Evolutionary conservation across 768 basidiomycete species (phyloP).

Genomic region (Trametes gibbosa): DNA sequence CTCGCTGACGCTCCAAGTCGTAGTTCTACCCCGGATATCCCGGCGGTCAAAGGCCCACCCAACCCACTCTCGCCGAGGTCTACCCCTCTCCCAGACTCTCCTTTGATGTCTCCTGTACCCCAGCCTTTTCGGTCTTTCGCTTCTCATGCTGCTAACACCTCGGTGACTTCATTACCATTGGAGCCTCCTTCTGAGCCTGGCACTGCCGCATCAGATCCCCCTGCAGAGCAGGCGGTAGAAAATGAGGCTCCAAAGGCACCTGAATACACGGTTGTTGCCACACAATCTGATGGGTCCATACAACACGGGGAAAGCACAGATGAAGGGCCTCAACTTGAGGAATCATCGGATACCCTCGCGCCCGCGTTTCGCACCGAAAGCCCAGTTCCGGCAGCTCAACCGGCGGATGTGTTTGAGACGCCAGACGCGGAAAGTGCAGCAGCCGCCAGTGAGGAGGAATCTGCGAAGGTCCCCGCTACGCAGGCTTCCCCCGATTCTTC

Average conservation of each 20-base stretch:
- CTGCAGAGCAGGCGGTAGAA: background rate
- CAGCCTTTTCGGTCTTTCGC: slow-evolving; percentile 5
- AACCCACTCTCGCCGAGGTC: slow-evolving; percentile 26
- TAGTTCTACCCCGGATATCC: slow-evolving; percentile 6
- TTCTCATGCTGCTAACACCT: background rate
- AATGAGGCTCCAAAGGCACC: background rate
- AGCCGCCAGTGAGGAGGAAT: background rate
- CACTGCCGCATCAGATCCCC: background rate
- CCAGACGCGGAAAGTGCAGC: background rate
- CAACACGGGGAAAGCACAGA: too few species aligned
- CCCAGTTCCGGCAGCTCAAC: background rate
- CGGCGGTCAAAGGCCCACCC: slow-evolving; percentile 14
- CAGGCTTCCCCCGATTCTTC: background rate
- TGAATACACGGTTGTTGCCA: too few species aligned
- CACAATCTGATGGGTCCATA: too few species aligned
- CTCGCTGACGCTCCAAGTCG: slow-evolving; percentile 20
- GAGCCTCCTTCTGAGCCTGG: background rate
- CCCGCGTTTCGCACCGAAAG: background rate
- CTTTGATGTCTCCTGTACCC: background rate
- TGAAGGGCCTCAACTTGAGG: too few species aligned
- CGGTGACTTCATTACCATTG: background rate
- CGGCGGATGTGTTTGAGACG: background rate
- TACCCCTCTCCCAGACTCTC: slow-evolving; percentile 39
- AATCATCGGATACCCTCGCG: background rate
- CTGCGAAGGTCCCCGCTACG: background rate